These are phyloP conservation scores for Fusarium miscanthi DNA, from an alignment of 2,329 filamentous ascomycete species.

Conservation along the genomic window DNA sequence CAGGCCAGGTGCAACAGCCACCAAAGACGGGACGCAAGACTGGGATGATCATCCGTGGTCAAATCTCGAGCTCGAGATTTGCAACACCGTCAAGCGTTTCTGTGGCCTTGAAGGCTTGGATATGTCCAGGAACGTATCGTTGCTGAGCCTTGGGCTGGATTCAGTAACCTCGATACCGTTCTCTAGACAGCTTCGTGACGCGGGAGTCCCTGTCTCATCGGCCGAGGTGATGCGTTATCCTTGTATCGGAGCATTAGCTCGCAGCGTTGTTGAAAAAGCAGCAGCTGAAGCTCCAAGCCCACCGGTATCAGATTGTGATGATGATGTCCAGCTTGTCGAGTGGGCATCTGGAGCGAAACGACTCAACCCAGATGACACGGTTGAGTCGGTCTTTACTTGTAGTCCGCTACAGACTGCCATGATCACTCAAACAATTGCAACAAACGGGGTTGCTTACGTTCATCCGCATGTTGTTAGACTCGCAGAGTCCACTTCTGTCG, in stretches of 20 bases:
- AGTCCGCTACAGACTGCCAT: neutral
- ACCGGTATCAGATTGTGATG: neutral
- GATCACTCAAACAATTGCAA: neutral
- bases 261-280: neutral
- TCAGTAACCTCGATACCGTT: neutral
- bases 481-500: neutral
- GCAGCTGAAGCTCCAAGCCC: neutral
- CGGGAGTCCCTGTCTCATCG: neutral
- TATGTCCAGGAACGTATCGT: neutral
- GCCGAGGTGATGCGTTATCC: neutral
- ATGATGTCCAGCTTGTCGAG: neutral
- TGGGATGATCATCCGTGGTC: neutral
- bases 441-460: neutral
- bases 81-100: neutral
- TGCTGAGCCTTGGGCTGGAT: neutral
- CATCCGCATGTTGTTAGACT: neutral
- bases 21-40: neutral
- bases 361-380: neutral
- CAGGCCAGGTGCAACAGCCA: neutral
- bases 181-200: neutral
- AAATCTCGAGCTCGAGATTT: neutral
- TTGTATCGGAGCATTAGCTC: neutral
- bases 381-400: neutral
- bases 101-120: neutral
- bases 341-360: neutral